phyloP scores from a whole-genome alignment of 176 grass and related monocot genomes.

The Cymbopogon citratus region DNA sequence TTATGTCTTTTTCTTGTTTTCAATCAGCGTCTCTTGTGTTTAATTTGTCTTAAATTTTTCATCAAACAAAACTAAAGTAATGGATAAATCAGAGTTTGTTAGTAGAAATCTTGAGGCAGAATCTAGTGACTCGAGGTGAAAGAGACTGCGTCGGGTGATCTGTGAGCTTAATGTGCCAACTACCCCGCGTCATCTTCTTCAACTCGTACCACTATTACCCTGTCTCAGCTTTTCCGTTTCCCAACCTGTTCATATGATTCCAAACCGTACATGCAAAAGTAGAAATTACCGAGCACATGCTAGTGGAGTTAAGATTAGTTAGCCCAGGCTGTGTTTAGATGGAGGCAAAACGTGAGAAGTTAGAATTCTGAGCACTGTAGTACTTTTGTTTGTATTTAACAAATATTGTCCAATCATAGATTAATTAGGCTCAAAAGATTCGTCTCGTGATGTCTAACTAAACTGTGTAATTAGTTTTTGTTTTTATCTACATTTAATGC shows the following conservation, averaged over 20 bases:
- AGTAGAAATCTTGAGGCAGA: slow-evolving; percentile 42
- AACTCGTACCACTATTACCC: not conserved
- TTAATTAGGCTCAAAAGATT: too few species aligned
- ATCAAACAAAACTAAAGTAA: slow-evolving; percentile 33
- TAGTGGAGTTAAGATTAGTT: slow-evolving; percentile 11
- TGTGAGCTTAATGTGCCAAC: slow-evolving; percentile 38
- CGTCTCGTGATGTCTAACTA: too few species aligned
- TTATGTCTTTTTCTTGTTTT: too few species aligned
- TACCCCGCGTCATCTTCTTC: not conserved
- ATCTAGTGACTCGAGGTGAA: slow-evolving; percentile 34
- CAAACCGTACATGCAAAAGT: not conserved
- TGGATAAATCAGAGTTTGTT: slow-evolving; percentile 42
- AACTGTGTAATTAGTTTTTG: too few species aligned
- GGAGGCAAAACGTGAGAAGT: too few species aligned
- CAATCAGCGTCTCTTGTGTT: too few species aligned
- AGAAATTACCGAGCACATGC: not conserved
- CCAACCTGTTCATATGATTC: not conserved
- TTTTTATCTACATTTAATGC: too few species aligned
- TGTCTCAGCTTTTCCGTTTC: not conserved
- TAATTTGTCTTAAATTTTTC: not conserved
- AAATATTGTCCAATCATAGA: too few species aligned
- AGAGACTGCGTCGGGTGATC: slow-evolving; percentile 28
- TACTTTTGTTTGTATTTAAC: too few species aligned
- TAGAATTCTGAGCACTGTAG: too few species aligned
- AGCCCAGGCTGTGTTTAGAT: too few species aligned